Evolutionary conservation across 1,284 basidiomycete genomes (phyloP), one percentile per base, ranked within the genome.

Genomic region (Austroboletus olivaceoglutinosus): DNA sequence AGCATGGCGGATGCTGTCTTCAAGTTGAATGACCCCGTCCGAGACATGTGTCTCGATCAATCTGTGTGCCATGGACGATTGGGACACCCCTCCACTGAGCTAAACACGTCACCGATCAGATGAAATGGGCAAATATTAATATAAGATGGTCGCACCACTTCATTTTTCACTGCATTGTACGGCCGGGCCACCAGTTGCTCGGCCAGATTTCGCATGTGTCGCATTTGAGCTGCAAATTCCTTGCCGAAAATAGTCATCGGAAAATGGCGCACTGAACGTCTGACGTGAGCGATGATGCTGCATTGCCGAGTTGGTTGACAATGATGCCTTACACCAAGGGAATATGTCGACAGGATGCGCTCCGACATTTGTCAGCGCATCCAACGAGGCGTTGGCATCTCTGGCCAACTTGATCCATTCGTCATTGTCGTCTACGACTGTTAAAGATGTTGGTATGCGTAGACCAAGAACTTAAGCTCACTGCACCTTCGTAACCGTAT

Each of bases 261-360:
- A 16, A 50, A 23, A 31, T 50, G 48, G 23, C 5, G 37, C 37
- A 50, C 48, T 50, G 19, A n/a, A 40, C 4, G 18, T n/a, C 21
- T 10, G 18, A 25, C 16, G 15, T 50, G 19, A 50, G n/a, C n/a
- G 5, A 42, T 11, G 13, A 30, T 10, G n/a, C 9, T 19, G 10
- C 27, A 16, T 27, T 5, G 25, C 18, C 40, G 19, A 21, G n/a
- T 25, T 25, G 25, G 25, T 9, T 25, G 25, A 29, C 19, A 6
- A 47, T 4, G 15, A 31, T 13, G 15, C 15, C 38, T 33, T 12
- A 50, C 48, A 30, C 44, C 48, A 50, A 47, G 48, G 48, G 30
- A 50, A 50, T 33, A 50, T 31, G 30, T 50, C 48, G 18, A 50
- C 48, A 33, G 48, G 48, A 47, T 50, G 48, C 13, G 43, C 44